Conservation (phyloP, 2,329 filamentous ascomycete species). For the Colletotrichum noveboracense region DNA sequence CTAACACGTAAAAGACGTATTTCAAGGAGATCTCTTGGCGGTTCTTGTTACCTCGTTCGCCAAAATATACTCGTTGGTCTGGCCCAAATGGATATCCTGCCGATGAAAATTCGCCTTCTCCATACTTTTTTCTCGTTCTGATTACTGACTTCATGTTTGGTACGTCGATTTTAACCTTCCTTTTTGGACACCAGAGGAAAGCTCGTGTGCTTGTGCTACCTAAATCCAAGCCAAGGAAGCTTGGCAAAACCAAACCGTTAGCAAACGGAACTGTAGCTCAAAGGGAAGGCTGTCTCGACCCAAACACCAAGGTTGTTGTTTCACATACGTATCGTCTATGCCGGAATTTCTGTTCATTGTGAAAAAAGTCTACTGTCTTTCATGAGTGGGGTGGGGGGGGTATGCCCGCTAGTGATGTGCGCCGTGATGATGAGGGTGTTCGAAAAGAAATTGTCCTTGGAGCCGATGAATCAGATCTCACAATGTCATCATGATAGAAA, state of each 20-base stretch:
- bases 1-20: not conserved
- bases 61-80: not conserved
- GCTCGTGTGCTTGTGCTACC: not conserved
- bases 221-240: not conserved
- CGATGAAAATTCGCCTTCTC: not conserved
- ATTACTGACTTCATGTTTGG: no score
- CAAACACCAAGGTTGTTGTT: no score
- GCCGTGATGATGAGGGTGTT: no score
- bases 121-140: not conserved
- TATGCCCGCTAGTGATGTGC: no score
- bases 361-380: no score
- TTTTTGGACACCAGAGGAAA: not conserved
- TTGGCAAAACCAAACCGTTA: not conserved
- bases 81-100: not conserved
- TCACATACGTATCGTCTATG: no score
- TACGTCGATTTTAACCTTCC: not conserved
- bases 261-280: not conserved
- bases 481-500: no score
- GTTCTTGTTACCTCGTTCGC: not conserved
- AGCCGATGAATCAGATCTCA: no score
- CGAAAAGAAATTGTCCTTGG: no score
- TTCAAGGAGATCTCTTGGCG: not conserved
- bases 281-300: no score
- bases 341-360: no score
- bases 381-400: no score